Percentiles rank a stretch among this genome's conserved stretches.
Evolutionary conservation across 2,329 filamentous ascomycete genomes (phyloP).

Genomic region (Emergomyces africanus): DNA sequence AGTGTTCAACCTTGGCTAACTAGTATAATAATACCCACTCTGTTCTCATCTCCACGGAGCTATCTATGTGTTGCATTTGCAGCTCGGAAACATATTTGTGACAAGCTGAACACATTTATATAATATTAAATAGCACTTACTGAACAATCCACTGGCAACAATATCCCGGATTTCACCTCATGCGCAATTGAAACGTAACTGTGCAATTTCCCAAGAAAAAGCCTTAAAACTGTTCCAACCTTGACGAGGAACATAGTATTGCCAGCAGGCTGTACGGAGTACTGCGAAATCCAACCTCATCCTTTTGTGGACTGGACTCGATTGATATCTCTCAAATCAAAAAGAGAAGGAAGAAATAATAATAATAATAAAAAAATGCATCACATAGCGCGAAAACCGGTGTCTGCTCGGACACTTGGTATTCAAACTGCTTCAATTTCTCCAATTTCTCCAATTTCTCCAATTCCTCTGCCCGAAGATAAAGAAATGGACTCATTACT

Average conservation of each 20-base stretch:
- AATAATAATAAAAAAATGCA: background rate
- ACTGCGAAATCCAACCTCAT: background rate
- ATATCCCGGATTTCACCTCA: background rate
- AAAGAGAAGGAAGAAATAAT: too few relatives aligned
- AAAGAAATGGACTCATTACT: background rate
- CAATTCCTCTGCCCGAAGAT: too few relatives aligned
- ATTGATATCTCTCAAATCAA: background rate
- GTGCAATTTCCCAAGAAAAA: background rate
- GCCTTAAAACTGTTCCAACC: background rate
- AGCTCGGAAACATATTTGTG: background rate
- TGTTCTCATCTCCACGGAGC: background rate
- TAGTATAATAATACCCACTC: background rate
- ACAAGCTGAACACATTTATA: background rate
- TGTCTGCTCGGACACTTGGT: background rate
- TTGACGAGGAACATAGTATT: background rate
- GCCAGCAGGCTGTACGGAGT: background rate
- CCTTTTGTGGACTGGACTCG: background rate
- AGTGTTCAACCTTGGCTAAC: background rate
- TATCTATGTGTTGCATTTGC: background rate
- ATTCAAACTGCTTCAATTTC: background rate
- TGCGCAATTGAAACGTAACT: background rate
- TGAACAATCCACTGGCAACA: background rate
- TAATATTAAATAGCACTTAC: background rate
- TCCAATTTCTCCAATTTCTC: background rate
- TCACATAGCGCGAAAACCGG: background rate